phyloP scores from a whole-genome alignment of 768 basidiomycete genomes.

The Lenzites betulinus region DNA sequence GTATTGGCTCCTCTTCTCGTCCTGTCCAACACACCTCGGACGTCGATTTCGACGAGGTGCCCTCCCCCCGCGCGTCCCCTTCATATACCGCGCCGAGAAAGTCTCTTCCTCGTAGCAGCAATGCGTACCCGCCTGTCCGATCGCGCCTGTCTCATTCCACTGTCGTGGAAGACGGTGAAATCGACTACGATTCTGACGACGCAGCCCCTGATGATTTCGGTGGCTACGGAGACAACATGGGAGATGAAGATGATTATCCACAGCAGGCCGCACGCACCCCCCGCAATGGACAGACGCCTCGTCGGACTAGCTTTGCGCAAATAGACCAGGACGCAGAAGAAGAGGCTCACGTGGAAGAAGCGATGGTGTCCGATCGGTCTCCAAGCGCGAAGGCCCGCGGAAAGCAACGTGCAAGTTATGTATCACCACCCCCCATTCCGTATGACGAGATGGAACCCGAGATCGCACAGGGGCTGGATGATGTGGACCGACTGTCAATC shows the following conservation, averaged over 20 bases:
- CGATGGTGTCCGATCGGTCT: constrained; percentile 12
- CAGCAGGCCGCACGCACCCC: constrained; percentile 2
- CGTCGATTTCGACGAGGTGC: constrained; percentile 39
- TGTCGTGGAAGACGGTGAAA: constrained; percentile 20
- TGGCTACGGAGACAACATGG: constrained; percentile 18
- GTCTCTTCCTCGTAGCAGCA: constrained; percentile 19
- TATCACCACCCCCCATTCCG: constrained; percentile 20
- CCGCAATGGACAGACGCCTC: constrained; percentile 3
- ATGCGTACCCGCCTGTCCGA: constrained; percentile 21
- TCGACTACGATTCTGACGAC: constrained; percentile 15
- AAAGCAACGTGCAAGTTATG: constrained; percentile 39
- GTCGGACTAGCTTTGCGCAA: constrained; percentile 44
- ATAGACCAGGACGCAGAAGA: constrained; percentile 49
- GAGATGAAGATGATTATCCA: constrained; percentile 11
- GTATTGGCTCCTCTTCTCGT: constrained; percentile 35
- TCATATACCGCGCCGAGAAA: constrained; percentile 21
- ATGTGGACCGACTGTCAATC: constrained; percentile 28
- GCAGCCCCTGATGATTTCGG: constrained; percentile 18
- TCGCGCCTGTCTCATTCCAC: constrained; percentile 29
- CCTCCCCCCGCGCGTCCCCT: constrained; percentile 34
- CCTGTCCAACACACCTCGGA: constrained; percentile 32
- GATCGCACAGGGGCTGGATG: constrained; percentile 39
- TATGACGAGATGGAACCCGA: constrained; percentile 43
- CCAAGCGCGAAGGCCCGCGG: constrained; percentile 25
- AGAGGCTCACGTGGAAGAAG: constrained; percentile 33